Conservation (phyloP, 2,329 filamentous ascomycete genomes). For the Aspergillaceae sp. region DNA sequence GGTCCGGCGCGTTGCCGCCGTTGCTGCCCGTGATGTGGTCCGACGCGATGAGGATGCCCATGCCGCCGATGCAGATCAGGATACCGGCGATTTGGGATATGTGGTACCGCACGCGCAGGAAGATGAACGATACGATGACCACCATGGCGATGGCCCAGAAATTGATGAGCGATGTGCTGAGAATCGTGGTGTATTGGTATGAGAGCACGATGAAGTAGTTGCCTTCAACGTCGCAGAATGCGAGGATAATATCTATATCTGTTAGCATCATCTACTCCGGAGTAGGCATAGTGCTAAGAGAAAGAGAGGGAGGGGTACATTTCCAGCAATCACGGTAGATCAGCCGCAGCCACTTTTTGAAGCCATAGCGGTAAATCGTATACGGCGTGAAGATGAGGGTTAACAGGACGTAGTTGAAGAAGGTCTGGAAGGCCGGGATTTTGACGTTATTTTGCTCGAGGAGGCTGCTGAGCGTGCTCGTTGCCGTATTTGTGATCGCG, state of each 20-base stretch:
- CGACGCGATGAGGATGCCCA: conserved; percentile 74
- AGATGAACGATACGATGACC: conserved; percentile 69
- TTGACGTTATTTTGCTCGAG: conserved; percentile 59
- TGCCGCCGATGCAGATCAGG: conserved; percentile 80
- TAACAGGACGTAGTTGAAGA: conserved; percentile 89
- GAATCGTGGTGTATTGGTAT: conserved; percentile 83
- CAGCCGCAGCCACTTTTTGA: conserved; percentile 58
- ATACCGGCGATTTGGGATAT: conserved; percentile 78
- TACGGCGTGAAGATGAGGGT: conserved; percentile 71
- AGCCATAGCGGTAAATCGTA: conserved; percentile 71
- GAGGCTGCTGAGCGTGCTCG: conserved; percentile 80
- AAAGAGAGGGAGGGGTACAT: conserved; percentile 39
- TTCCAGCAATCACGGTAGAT: conserved; percentile 73
- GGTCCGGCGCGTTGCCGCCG: conserved; percentile 50
- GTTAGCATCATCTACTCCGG: neutral
- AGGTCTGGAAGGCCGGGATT: conserved; percentile 89
- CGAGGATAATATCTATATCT: conserved; percentile 64
- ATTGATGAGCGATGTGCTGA: conserved; percentile 91
- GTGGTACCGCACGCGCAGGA: conserved; percentile 85
- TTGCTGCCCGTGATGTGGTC: conserved; percentile 74
- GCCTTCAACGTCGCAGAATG: conserved; percentile 88
- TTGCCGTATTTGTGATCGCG: conserved; percentile 81
- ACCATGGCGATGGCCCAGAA: conserved; percentile 98
- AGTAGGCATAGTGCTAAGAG: neutral
- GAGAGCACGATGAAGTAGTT: conserved; percentile 98